Evolutionary conservation across 495 filamentous ascomycete species (phyloP), one percentile per base, ranked within the genome.

Genomic region (Xylona heveae): DNA sequence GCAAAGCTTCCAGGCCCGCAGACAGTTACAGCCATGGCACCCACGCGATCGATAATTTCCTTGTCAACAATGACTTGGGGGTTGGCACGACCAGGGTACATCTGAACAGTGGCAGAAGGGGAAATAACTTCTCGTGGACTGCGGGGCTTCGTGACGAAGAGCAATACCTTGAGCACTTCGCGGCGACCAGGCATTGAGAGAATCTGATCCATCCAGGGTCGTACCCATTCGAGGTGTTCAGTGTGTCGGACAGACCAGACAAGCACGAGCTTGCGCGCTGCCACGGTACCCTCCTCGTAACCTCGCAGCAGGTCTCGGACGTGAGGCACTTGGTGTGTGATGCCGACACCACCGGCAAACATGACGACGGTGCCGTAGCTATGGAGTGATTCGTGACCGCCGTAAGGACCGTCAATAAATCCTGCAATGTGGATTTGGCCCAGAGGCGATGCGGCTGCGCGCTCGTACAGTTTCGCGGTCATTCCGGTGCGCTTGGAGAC

Each of bases 131-230:
- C 81, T 38, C 78, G 71, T 6, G 66, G 69, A 20, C 64, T 72
- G 35, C 71, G 64, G 3, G 85, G 85, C 38, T 81, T 72, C 36
- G 79, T 88, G 34, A 97, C 76, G 46, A 92, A 97, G 3, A 95
- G 58, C 58, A 82, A 68, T 35, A 95, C 73, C 25, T 68, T 65
- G 24, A 97, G 67, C 2, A 84, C 66, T 17, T 94, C 79, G 17
- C 82, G 66, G 0, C 88, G 71, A 28, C 62, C 64, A 6, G 82
- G 78, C 60, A 94, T 78, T 2, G 67, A 67, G 22, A 97, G 63
- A 38, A 95, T 85, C 46, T 78, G 62, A 38, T 91, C 85, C 88
- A 97, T 97, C 79, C 78, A 97, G 5, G 74, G 68, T 5, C 78
- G 66, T 25, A 94, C 79, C 88, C 88, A 97, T 45, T 83, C 71